Percentiles rank a stretch among this genome's conserved stretches.
Conservation (phyloP, 2,329 filamentous ascomycete genomes). For the Claviceps digitariae region DNA sequence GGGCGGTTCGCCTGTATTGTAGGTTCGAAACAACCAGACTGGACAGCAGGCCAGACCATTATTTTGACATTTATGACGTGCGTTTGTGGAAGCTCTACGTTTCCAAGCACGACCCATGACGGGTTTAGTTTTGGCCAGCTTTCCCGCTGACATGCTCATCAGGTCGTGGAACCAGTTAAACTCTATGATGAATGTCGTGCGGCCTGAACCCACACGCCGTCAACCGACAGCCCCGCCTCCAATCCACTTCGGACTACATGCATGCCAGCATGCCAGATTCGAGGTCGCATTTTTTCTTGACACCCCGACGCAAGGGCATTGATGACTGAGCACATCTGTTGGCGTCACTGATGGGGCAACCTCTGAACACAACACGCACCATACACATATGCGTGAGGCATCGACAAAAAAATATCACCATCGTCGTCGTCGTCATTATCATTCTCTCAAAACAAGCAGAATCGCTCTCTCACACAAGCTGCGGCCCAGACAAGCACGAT, state of each 20-base stretch:
- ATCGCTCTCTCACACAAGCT: not conserved
- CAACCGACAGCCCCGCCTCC: not conserved
- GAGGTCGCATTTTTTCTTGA: not conserved
- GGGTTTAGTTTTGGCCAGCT: not conserved
- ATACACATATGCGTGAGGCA: not conserved
- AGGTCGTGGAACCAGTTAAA: constrained; percentile 1
- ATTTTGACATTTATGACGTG: not conserved
- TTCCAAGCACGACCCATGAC: not conserved
- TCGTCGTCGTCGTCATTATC: too few species aligned
- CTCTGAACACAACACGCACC: not conserved
- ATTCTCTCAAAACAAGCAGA: not conserved
- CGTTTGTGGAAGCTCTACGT: not conserved
- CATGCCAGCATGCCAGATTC: not conserved
- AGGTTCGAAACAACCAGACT: too few species aligned
- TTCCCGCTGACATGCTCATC: not conserved
- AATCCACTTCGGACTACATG: not conserved
- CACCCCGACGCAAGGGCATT: not conserved
- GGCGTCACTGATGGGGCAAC: not conserved
- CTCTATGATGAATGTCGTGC: not conserved
- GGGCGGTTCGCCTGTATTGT: not conserved
- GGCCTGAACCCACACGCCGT: not conserved
- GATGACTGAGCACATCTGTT: not conserved
- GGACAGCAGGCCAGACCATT: too few species aligned
- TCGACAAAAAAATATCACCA: not conserved
- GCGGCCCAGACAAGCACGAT: not conserved